Evolutionary conservation across 1,139 yeast genomes (phyloP).

Genomic region (Arxiozyma slooffiae): DNA sequence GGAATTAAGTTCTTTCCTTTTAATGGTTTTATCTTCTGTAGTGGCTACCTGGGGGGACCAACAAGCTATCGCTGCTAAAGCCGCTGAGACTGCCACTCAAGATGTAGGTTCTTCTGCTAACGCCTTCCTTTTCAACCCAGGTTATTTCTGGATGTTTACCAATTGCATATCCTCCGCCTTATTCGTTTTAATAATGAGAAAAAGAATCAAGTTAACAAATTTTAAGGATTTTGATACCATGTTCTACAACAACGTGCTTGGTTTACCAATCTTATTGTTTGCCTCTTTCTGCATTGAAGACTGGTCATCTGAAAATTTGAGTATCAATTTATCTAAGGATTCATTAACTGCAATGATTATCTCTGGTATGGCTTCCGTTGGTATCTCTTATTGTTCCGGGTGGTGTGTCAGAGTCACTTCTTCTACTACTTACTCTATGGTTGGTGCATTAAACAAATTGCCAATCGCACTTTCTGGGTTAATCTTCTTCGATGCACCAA

Average conservation of each 20-base stretch:
- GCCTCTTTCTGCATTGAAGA: conserved; percentile 76
- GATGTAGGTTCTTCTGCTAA: conserved; percentile 28
- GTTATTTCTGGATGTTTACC: conserved; percentile 93
- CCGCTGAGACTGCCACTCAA: conserved; percentile 21
- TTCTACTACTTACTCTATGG: conserved; percentile 97
- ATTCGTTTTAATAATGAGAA: conserved; percentile 89
- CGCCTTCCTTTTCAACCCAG: conserved; percentile 48
- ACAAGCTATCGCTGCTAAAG: conserved; percentile 27
- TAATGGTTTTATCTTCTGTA: conserved; percentile 89
- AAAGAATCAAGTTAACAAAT: conserved; percentile 92
- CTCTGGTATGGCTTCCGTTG: conserved; percentile 89
- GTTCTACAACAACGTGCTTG: conserved; percentile 91
- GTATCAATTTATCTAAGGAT: conserved; percentile 60
- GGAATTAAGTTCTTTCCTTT: conserved; percentile 77
- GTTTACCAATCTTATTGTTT: conserved; percentile 75
- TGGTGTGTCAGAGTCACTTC: conserved; percentile 99
- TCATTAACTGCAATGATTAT: conserved; percentile 79
- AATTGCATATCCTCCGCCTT: conserved; percentile 93
- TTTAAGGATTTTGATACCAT: conserved; percentile 97
- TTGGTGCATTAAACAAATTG: conserved; percentile 94
- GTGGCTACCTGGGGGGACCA: conserved; percentile 91
- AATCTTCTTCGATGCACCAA: conserved; percentile 87
- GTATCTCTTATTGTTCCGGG: conserved; percentile 96
- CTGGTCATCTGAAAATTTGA: conserved; percentile 77
- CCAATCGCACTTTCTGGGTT: conserved; percentile 95